Conservation (phyloP, 805 yeast genomes). For the Wickerhamiella cacticola region DNA sequence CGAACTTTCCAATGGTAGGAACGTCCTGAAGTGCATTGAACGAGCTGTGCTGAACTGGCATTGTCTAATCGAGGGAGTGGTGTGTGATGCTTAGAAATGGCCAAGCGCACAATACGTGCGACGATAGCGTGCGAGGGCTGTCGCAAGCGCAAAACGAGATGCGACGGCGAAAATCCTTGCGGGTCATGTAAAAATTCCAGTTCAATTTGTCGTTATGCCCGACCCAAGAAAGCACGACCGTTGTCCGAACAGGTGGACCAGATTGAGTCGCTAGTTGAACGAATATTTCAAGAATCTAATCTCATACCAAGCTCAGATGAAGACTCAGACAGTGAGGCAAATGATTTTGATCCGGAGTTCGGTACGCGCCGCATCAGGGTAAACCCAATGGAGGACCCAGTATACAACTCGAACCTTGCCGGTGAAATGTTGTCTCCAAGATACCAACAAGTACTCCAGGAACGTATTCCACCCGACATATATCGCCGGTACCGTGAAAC, state of each 20-base stretch:
- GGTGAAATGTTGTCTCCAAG: not conserved
- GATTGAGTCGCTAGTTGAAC: slow-evolving; percentile 6
- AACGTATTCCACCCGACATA: not conserved
- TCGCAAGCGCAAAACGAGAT: slow-evolving; percentile 2
- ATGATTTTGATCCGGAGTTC: slow-evolving; percentile 5
- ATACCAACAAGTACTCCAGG: not conserved
- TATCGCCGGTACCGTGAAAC: not conserved
- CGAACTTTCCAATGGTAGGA: slow-evolving; percentile 60
- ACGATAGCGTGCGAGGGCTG: not conserved
- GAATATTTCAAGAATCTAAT: not conserved
- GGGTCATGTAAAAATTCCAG: not conserved
- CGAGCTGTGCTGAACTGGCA: slow-evolving; percentile 26
- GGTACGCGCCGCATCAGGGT: not conserved
- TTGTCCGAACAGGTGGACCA: slow-evolving; percentile 6
- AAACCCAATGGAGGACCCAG: slow-evolving; percentile 7
- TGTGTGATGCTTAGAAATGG: not conserved
- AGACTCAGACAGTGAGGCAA: not conserved
- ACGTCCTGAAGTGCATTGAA: slow-evolving; percentile 23
- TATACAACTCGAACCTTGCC: not conserved
- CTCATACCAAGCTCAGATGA: slow-evolving; percentile 1
- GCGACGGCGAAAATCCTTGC: slow-evolving; percentile 3
- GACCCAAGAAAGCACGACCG: not conserved
- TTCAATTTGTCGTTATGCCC: not conserved
- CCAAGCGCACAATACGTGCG: not conserved
- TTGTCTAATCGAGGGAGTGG: slow-evolving; percentile 2